A percentile compares a stretch with the other conserved stretches of the same genome.
Conservation (phyloP, 2,329 filamentous ascomycete species). For the Bipolaris sorokiniana region DNA sequence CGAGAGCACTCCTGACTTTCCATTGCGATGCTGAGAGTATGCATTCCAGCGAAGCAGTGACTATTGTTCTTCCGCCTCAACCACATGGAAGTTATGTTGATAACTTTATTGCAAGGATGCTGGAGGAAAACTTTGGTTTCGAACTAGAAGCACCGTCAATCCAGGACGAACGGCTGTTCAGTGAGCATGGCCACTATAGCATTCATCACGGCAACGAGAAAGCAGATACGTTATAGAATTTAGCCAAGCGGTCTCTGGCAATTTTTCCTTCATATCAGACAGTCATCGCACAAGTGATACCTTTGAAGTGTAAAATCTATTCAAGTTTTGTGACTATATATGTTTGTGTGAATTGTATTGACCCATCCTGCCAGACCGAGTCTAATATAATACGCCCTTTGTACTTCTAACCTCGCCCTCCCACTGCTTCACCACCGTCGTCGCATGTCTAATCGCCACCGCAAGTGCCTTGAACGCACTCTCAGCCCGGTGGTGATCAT, state of each 20-base stretch:
- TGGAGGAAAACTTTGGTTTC: neutral
- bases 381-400: conserved; percentile 78
- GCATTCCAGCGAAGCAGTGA: neutral
- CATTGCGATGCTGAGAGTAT: neutral
- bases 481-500: conserved; percentile 96
- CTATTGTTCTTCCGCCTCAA: neutral
- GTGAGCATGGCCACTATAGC: neutral
- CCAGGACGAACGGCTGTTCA: neutral
- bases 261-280: neutral
- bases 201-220: neutral
- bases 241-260: neutral
- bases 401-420: conserved; percentile 95
- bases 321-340: neutral
- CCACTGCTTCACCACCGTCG: conserved; percentile 73
- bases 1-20: neutral
- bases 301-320: neutral
- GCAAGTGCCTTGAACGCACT: conserved; percentile 97
- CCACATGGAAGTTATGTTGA: neutral
- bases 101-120: neutral
- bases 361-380: neutral
- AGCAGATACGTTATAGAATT: neutral
- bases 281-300: neutral
- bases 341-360: neutral
- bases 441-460: conserved; percentile 81
- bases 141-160: neutral